Percentiles rank a stretch among this genome's conserved stretches.
These are phyloP conservation scores for Graphium sp. DNA, from an alignment of 2,329 filamentous ascomycete species.

Conservation along the genomic window DNA sequence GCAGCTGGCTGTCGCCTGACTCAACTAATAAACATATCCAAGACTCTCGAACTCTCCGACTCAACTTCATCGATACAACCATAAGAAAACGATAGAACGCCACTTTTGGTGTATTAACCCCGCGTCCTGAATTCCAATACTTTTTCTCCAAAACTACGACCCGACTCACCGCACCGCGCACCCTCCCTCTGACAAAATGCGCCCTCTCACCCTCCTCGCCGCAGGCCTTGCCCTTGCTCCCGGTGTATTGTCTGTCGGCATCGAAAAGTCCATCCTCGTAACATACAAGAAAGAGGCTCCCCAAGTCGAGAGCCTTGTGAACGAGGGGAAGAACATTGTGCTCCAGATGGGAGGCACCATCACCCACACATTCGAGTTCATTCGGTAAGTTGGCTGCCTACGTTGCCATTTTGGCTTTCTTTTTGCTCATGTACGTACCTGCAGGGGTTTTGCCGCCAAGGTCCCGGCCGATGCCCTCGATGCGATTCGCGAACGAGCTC, in stretches of 20 bases:
- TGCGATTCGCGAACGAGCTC: conserved; percentile 45
- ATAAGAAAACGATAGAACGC: no score
- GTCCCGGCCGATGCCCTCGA: conserved; percentile 54
- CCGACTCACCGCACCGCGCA: background rate
- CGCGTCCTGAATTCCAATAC: no score
- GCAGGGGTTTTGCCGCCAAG: conserved; percentile 62
- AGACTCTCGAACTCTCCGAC: no score
- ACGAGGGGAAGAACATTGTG: conserved; percentile 56
- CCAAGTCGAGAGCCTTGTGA: conserved; percentile 45
- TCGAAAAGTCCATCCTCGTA: conserved; percentile 60
- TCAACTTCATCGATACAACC: background rate
- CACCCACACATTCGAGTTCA: conserved; percentile 57
- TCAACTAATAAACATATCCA: no score
- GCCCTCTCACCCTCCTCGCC: conserved; percentile 33
- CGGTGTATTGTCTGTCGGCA: conserved; percentile 43
- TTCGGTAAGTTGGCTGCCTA: conserved; percentile 36
- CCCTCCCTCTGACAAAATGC: conserved; percentile 47
- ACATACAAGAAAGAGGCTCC: conserved; percentile 57
- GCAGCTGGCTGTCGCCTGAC: no score
- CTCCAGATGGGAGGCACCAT: conserved; percentile 55
- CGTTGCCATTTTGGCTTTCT: background rate
- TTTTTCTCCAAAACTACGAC: no score
- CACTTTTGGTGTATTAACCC: no score
- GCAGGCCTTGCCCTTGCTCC: conserved; percentile 40
- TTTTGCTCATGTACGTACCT: conserved; percentile 6